Conservation (phyloP, 2,329 filamentous ascomycete genomes). For the Trichoderma sp. region DNA sequence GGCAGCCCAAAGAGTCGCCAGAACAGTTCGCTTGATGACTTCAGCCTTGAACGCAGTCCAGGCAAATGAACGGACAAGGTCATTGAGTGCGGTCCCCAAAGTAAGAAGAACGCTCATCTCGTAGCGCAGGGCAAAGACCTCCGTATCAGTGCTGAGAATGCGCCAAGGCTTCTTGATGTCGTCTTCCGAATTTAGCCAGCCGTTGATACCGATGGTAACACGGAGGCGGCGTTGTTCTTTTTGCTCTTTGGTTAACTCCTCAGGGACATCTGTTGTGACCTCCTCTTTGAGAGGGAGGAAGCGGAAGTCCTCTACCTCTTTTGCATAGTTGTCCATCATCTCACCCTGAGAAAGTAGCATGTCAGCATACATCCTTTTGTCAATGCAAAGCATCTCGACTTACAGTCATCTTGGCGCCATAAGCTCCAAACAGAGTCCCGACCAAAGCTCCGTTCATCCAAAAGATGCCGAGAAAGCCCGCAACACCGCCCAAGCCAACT, state of each 20-base stretch:
- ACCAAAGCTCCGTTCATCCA: conserved; percentile 84
- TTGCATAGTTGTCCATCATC: conserved; percentile 84
- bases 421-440: conserved; percentile 83
- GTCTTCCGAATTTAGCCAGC: conserved; percentile 73
- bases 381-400: conserved; percentile 16
- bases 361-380: background rate
- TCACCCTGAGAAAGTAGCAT: conserved; percentile 50
- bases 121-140: conserved; percentile 81
- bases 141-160: conserved; percentile 65
- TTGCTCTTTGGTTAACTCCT: conserved; percentile 20
- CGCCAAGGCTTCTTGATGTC: conserved; percentile 80
- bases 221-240: conserved; percentile 55
- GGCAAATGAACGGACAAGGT: conserved; percentile 69
- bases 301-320: conserved; percentile 75
- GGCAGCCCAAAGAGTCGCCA: conserved; percentile 64
- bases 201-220: conserved; percentile 82
- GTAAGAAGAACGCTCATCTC: conserved; percentile 75
- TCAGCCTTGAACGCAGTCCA: conserved; percentile 72
- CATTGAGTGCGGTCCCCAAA: conserved; percentile 69
- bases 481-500: conserved; percentile 79
- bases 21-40: conserved; percentile 68
- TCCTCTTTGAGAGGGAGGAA: conserved; percentile 69
- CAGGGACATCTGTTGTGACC: conserved; percentile 31
- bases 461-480: conserved; percentile 79
- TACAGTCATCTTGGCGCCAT: conserved; percentile 70